phyloP scores from a whole-genome alignment of 768 basidiomycete genomes.

The Suillus spraguei region DNA sequence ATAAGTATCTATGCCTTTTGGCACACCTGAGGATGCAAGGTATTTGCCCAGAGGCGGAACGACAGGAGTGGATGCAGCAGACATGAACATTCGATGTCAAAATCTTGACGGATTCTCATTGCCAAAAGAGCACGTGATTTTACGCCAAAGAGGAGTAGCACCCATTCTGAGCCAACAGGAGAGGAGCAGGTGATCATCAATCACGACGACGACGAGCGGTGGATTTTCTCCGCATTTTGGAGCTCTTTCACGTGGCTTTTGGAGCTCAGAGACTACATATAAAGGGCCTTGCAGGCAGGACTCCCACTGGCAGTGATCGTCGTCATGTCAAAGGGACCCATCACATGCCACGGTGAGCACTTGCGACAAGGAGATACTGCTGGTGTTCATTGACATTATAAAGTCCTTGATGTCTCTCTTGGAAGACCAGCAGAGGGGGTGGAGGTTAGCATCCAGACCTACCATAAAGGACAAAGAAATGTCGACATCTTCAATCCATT shows the following conservation, averaged over 20 bases:
- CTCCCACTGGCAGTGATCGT: neutral
- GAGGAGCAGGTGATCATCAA: neutral
- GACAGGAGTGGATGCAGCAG: slow-evolving; percentile 34
- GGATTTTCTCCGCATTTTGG: neutral
- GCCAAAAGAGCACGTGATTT: neutral
- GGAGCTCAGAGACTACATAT: neutral
- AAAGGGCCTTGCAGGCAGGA: neutral
- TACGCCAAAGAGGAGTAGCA: neutral
- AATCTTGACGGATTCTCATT: slow-evolving; percentile 15
- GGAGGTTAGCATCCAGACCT: slow-evolving; percentile 59
- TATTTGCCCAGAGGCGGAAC: slow-evolving; percentile 83
- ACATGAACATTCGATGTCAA: slow-evolving; percentile 32
- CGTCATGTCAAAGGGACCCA: slow-evolving; percentile 66
- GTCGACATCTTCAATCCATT: slow-evolving; percentile 49
- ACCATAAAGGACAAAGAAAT: slow-evolving; percentile 38
- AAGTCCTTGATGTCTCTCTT: slow-evolving; percentile 85
- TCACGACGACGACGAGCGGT: neutral
- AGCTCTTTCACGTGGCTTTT: neutral
- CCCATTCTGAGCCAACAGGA: neutral
- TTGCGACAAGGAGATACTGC: neutral
- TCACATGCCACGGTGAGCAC: slow-evolving; percentile 84
- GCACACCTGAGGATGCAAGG: slow-evolving; percentile 87
- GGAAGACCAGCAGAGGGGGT: slow-evolving; percentile 83
- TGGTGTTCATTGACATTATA: neutral
- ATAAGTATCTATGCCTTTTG: neutral